Evolutionary conservation across 768 basidiomycete species (phyloP), one percentile per base, ranked within the genome.

Genomic region (Phaeotremella skinneri): DNA sequence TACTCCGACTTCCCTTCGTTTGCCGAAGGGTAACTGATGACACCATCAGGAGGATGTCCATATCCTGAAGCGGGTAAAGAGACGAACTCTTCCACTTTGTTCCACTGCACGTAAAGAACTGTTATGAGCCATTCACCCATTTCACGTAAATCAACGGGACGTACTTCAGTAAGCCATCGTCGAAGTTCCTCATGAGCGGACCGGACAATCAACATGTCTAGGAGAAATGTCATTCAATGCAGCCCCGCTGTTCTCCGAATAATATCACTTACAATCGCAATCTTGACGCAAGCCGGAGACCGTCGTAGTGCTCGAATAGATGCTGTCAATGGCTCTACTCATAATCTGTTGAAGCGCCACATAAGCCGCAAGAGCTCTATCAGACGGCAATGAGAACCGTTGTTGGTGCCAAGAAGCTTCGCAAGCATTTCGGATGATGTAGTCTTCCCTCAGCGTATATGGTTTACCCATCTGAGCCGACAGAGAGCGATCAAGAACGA

Each of bases 391-490:
- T 9, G 86, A 83, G n/a, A 81, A 79, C 2, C 87, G 82, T 2
- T 87, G 83, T 25, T 80, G 81, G 68, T 83, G 85, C 91, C 91
- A 99, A 34, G 82, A 81, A 25, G 81, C 75, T 16, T 87, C 85
- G 45, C 70, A 75, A 16, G 70, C 71, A 76, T 90, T 87, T 1
- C 92, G 86, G 66, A 97, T 90, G 72, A 97, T 88, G 70, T 83
- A 90, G 75, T 99, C 94, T 78, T 97, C 94, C 73, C 87, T 86
- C 65, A 97, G 87, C 2, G 87, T 85, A 72, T 89, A 85, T 2
- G 94, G 94, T 78, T 96, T 97, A 43, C 93, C 93, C 91, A 97
- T 91, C 73, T 91, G 92, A 0, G 93, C 89, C 66, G 91, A 90
- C 58, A 88, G 83, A 67, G 91, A 94, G 61, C 91, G 82, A 74